Evolutionary conservation across 2,329 filamentous ascomycete species (phyloP).

Genomic region (Aplosporella prunicola): DNA sequence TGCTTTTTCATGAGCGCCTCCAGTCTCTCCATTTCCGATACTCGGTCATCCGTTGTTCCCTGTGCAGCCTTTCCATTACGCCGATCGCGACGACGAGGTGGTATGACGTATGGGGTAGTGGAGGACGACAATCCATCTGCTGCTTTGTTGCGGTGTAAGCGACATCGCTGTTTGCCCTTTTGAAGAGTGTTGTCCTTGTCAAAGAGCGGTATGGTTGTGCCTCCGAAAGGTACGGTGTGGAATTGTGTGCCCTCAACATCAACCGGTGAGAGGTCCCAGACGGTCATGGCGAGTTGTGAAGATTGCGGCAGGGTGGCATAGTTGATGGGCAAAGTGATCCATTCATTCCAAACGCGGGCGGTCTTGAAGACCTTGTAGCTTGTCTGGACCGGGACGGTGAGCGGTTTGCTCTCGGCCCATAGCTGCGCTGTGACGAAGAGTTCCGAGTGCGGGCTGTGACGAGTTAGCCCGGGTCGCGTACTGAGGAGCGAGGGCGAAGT

Average conservation of each 20-base stretch:
- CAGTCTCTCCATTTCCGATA: constrained; percentile 80
- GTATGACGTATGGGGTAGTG: constrained; percentile 61
- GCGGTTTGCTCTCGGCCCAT: constrained; percentile 90
- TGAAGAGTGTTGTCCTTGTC: constrained; percentile 84
- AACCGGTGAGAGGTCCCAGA: constrained; percentile 87
- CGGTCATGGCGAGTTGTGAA: constrained; percentile 78
- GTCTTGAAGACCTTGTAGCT: constrained; percentile 84
- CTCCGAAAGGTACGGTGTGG: constrained; percentile 84
- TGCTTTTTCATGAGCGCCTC: constrained; percentile 93
- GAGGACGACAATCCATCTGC: constrained; percentile 79
- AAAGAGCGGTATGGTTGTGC: constrained; percentile 86
- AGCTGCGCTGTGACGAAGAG: constrained; percentile 88
- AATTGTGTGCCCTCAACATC: constrained; percentile 63
- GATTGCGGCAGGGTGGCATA: constrained; percentile 76
- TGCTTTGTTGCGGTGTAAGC: constrained; percentile 67
- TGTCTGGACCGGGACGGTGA: constrained; percentile 87
- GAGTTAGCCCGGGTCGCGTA: neutral
- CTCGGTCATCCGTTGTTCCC: constrained; percentile 49
- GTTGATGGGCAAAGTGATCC: constrained; percentile 77
- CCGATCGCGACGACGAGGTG: constrained; percentile 44
- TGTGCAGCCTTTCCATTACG: constrained; percentile 42
- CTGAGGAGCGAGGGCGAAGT: neutral
- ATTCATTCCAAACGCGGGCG: constrained; percentile 78
- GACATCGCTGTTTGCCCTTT: constrained; percentile 87
- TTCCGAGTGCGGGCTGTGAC: constrained; percentile 63